A percentile compares a stretch with the other conserved stretches of the same genome.
These are phyloP conservation scores for Sphagnum tenellum DNA, from an alignment of 225 moss, liverwort and hornwort genomes.

Conservation along the genomic window DNA sequence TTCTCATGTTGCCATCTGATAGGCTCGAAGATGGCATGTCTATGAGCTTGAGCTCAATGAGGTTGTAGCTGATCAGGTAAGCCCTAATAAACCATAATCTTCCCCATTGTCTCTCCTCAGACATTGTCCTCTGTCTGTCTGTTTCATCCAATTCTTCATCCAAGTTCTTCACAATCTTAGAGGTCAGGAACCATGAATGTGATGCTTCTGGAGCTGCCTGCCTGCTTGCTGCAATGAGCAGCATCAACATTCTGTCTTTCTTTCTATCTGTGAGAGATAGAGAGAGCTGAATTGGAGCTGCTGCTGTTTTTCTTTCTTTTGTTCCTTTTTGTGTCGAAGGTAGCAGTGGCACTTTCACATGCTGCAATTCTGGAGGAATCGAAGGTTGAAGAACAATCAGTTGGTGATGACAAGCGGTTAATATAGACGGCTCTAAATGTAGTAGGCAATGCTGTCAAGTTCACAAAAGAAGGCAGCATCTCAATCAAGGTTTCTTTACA, in stretches of 20 bases:
- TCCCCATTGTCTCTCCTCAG: too few species aligned
- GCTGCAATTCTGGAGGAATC: constrained; percentile 7
- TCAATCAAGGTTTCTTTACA: constrained; percentile 31
- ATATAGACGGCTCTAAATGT: constrained; percentile 55
- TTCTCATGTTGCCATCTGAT: constrained; percentile 8
- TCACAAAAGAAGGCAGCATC: constrained; percentile 54
- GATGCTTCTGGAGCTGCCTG: too few species aligned
- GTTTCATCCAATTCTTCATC: too few species aligned
- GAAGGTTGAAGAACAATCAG: constrained; percentile 20
- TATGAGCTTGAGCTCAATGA: constrained; percentile 4
- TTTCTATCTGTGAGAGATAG: background rate
- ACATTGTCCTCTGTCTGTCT: too few species aligned
- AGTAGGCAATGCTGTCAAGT: constrained; percentile 67
- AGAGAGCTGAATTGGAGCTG: too few species aligned
- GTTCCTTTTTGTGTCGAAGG: background rate
- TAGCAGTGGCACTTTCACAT: constrained; percentile 7
- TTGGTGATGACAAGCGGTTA: constrained; percentile 59
- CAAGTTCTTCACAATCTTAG: too few species aligned
- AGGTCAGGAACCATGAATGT: too few species aligned
- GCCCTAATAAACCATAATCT: background rate
- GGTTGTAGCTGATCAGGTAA: constrained; percentile 6
- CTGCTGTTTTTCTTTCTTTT: too few species aligned
- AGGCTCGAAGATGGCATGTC: constrained; percentile 6
- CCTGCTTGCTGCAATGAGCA: too few species aligned
- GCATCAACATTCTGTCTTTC: background rate